phyloP scores from a whole-genome alignment of 768 basidiomycete species.

The Coprinopsis marcescibilis region DNA sequence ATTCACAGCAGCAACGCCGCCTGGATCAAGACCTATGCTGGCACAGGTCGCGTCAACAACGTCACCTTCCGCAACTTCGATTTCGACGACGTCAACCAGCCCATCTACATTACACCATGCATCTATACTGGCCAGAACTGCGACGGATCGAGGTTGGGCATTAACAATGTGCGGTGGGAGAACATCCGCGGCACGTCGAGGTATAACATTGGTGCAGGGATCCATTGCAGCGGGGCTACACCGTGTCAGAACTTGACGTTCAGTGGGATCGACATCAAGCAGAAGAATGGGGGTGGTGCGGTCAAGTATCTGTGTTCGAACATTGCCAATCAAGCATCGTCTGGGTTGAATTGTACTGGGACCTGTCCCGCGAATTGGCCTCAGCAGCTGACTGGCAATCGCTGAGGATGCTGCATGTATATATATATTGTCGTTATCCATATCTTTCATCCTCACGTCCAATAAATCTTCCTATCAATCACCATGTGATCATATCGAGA shows the following conservation, averaged over 20 bases:
- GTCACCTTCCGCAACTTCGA: constrained; percentile 10
- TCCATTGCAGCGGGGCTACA: constrained; percentile 10
- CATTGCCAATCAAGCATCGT: constrained; percentile 9
- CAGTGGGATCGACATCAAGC: constrained; percentile 10
- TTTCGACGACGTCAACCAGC: constrained; percentile 12
- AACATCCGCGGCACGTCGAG: constrained; percentile 10
- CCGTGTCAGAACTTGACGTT: constrained; percentile 15
- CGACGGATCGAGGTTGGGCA: constrained; percentile 3
- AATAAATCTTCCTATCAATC: background rate
- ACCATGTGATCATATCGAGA: background rate
- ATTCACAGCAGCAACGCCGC: constrained; percentile 10
- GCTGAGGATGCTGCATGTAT: constrained; percentile 1
- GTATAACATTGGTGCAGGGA: constrained; percentile 11
- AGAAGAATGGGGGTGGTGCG: constrained; percentile 11
- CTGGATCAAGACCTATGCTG: constrained; percentile 12
- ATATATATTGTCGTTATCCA: too few relatives aligned
- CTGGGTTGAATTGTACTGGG: constrained; percentile 7
- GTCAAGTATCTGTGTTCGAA: constrained; percentile 10
- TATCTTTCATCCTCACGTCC: background rate
- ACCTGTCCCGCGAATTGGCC: constrained; percentile 9
- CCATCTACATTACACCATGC: constrained; percentile 10
- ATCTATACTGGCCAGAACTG: constrained; percentile 10
- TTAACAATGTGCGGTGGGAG: constrained; percentile 11
- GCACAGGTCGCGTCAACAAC: constrained; percentile 9
- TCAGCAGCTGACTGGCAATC: constrained; percentile 9